Percentiles rank a stretch among this genome's conserved stretches.
These are phyloP conservation scores for Debaryomyces coudertii DNA, from an alignment of 1,139 yeast species.

Conservation along the genomic window DNA sequence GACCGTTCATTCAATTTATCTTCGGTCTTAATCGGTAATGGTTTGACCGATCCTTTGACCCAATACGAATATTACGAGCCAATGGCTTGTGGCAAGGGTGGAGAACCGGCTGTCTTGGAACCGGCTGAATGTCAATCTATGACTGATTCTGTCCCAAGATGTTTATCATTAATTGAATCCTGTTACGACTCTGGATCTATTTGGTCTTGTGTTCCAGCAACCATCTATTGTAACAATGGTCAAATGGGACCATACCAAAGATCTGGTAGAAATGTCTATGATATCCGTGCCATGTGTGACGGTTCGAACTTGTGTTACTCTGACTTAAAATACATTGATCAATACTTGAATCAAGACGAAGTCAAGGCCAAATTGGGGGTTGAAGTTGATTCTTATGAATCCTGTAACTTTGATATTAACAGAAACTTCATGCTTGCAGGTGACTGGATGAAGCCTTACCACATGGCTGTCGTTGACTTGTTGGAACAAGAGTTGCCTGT, in stretches of 20 bases:
- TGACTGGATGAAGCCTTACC: conserved; percentile 90
- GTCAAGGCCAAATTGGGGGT: conserved; percentile 84
- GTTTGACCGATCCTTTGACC: conserved; percentile 88
- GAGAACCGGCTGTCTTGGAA: conserved; percentile 76
- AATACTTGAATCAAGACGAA: conserved; percentile 39
- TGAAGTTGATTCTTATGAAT: conserved; percentile 79
- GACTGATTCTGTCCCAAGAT: conserved; percentile 76
- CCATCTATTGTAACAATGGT: conserved; percentile 87
- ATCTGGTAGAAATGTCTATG: conserved; percentile 93
- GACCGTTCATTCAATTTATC: conserved; percentile 83
- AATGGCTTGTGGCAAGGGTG: conserved; percentile 98
- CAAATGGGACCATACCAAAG: conserved; percentile 85
- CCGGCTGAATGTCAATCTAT: conserved; percentile 81
- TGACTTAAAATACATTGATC: conserved; percentile 34
- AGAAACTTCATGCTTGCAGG: conserved; percentile 84
- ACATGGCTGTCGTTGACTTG: conserved; percentile 63
- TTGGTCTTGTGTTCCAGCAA: conserved; percentile 93
- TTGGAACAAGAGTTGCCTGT: conserved; percentile 66
- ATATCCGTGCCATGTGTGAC: conserved; percentile 85
- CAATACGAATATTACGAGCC: conserved; percentile 91
- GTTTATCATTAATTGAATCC: conserved; percentile 74
- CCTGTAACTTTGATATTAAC: conserved; percentile 85
- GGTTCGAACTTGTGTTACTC: conserved; percentile 75
- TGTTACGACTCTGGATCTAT: conserved; percentile 81
- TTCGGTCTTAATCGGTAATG: conserved; percentile 93